Evolutionary conservation across 495 filamentous ascomycete genomes (phyloP).

Genomic region (Physcia stellaris): DNA sequence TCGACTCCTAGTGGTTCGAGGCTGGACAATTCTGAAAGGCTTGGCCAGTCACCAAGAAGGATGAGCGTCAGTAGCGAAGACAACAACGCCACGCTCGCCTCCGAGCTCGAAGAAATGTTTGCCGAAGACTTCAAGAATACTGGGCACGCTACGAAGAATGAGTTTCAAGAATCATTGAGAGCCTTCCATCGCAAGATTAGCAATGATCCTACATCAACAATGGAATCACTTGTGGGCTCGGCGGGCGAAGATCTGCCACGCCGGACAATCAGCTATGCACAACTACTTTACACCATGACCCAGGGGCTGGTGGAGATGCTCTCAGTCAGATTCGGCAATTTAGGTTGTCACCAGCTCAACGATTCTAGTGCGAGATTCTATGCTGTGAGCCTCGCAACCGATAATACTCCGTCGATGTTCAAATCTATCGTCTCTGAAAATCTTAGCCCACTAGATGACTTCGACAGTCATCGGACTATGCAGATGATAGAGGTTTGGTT

Average conservation of each 20-base stretch:
- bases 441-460: conserved; percentile 12
- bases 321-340: conserved; percentile 8
- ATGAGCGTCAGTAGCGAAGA: conserved; percentile 3
- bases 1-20: not conserved
- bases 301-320: conserved; percentile 14
- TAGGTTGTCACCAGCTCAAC: conserved; percentile 9
- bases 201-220: conserved; percentile 2
- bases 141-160: not conserved
- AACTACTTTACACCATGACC: conserved; percentile 6
- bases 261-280: conserved; percentile 10
- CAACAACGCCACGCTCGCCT: conserved; percentile 2
- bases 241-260: not conserved
- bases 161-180: conserved; percentile 2
- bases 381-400: conserved; percentile 7
- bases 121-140: conserved; percentile 2
- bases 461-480: conserved; percentile 14
- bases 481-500: conserved; percentile 22
- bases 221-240: conserved; percentile 3
- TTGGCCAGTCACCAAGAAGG: too few relatives aligned
- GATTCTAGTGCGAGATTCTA: conserved; percentile 7
- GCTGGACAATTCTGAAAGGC: too few relatives aligned
- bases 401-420: conserved; percentile 16
- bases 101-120: conserved; percentile 9
- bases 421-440: conserved; percentile 5
- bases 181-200: conserved; percentile 2